Conservation (phyloP, 352 stramenopile genomes). For the Thalassiosira delicatula region DNA sequence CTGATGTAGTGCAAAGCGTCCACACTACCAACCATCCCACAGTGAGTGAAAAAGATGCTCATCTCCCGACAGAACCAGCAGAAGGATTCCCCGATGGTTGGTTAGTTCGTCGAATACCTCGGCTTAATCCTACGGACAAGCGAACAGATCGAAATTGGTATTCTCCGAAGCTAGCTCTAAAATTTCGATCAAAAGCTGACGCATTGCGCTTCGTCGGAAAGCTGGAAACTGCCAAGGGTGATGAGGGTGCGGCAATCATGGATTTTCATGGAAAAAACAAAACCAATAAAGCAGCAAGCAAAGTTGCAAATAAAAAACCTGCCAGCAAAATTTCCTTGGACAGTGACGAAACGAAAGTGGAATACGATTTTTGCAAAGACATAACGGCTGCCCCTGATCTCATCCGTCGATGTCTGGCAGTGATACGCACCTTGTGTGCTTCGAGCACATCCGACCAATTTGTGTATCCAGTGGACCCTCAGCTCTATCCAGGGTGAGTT, state of each 20-base stretch:
- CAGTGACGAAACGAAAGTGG: conserved; percentile 38
- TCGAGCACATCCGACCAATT: conserved; percentile 80
- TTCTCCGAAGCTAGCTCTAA: conserved; percentile 56
- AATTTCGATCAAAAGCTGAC: conserved; percentile 55
- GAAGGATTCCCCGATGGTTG: conserved; percentile 60
- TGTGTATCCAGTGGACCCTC: conserved; percentile 83
- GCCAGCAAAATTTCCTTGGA: conserved; percentile 10
- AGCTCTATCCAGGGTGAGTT: conserved; percentile 78
- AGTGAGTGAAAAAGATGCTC: conserved; percentile 40
- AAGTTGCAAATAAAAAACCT: conserved; percentile 19
- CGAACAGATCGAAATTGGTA: conserved; percentile 54
- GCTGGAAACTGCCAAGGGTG: conserved; percentile 39
- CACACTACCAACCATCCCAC: conserved; percentile 49
- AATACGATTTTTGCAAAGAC: conserved; percentile 84
- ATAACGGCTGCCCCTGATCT: conserved; percentile 75
- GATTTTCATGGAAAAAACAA: conserved; percentile 57
- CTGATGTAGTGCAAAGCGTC: conserved; percentile 18
- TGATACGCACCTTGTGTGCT: conserved; percentile 75
- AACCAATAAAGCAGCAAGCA: conserved; percentile 8
- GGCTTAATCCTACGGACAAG: conserved; percentile 48
- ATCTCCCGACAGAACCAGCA: conserved; percentile 40
- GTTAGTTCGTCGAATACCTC: conserved; percentile 43
- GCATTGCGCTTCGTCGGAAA: conserved; percentile 37
- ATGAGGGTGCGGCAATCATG: conserved; percentile 56
- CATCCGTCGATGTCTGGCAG: conserved; percentile 82